Conservation (phyloP, 192 early-diverging fungal species). For the Haplosporangium gracile region DNA sequence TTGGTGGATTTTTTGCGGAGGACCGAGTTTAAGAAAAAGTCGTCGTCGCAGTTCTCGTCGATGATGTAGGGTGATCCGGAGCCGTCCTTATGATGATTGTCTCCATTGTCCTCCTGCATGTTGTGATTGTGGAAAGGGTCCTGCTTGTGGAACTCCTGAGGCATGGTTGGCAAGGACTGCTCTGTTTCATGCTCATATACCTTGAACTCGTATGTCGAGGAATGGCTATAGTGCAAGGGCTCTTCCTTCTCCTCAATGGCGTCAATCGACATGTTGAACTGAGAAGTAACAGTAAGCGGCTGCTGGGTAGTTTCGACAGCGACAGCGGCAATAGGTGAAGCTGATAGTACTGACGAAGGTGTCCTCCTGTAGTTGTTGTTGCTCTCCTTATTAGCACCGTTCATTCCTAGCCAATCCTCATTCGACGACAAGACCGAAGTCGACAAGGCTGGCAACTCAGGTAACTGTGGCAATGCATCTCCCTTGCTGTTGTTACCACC, state of each 20-base stretch:
- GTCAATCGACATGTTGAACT: not conserved
- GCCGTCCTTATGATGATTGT: not conserved
- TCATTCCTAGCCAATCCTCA: constrained; percentile 16
- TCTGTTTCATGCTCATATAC: not conserved
- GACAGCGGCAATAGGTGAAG: not conserved
- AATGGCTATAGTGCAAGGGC: not conserved
- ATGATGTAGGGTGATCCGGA: constrained; percentile 42
- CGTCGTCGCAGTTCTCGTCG: constrained; percentile 52
- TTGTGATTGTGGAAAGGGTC: not conserved
- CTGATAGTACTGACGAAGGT: not conserved
- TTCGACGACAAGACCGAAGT: not conserved
- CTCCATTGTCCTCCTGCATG: not conserved
- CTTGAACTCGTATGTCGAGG: not conserved
- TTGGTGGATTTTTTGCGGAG: constrained; percentile 24
- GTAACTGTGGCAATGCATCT: not conserved
- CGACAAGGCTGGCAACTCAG: not conserved
- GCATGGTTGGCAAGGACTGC: not conserved
- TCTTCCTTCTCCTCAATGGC: not conserved
- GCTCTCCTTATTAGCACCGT: not conserved
- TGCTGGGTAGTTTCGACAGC: not conserved
- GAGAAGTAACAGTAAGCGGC: not conserved
- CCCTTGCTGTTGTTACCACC: not conserved
- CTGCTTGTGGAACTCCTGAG: not conserved
- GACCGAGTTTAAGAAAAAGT: constrained; percentile 54
- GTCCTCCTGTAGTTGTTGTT: not conserved